Conservation (phyloP, 2,329 filamentous ascomycete genomes). For the Fusarium verticillioides region DNA sequence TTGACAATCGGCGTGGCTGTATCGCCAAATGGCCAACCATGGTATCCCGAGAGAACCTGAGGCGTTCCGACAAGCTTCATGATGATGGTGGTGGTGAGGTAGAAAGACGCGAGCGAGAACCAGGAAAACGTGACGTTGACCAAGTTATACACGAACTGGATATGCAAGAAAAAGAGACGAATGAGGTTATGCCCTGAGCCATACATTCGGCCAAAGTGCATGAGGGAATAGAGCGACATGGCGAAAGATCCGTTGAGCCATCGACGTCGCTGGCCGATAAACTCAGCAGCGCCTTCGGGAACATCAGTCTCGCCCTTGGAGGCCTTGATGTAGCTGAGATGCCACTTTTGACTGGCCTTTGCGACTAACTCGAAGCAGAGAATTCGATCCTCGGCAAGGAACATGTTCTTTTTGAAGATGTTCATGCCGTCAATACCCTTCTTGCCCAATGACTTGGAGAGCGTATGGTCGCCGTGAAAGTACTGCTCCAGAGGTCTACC, state of each 20-base stretch:
- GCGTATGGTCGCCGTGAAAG: conserved; percentile 42
- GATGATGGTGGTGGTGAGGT: conserved; percentile 40
- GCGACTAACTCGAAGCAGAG: conserved; percentile 43
- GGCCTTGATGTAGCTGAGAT: conserved; percentile 42
- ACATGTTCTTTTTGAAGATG: conserved; percentile 46
- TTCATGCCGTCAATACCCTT: conserved; percentile 44
- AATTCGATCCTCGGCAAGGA: conserved; percentile 41
- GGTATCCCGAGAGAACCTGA: conserved; percentile 26
- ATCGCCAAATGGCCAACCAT: conserved; percentile 42
- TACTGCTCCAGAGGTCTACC: conserved; percentile 40
- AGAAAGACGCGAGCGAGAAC: conserved; percentile 39
- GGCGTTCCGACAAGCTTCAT: conserved; percentile 41
- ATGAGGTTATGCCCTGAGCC: conserved; percentile 38
- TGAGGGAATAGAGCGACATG: conserved; percentile 41
- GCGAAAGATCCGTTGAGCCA: conserved; percentile 43
- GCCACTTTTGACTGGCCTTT: conserved; percentile 42
- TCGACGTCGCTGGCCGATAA: conserved; percentile 39
- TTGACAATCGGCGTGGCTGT: conserved; percentile 39
- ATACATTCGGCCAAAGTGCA: conserved; percentile 41
- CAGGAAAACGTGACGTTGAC: conserved; percentile 40
- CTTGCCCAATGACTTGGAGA: conserved; percentile 40
- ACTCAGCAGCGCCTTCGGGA: conserved; percentile 39
- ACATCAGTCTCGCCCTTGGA: conserved; percentile 43
- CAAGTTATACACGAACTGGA: conserved; percentile 42
- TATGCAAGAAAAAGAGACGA: conserved; percentile 40